Base-by-base conservation (phyloP, 768 basidiomycete species). In the Strobilomyces dryophilus region DNA sequence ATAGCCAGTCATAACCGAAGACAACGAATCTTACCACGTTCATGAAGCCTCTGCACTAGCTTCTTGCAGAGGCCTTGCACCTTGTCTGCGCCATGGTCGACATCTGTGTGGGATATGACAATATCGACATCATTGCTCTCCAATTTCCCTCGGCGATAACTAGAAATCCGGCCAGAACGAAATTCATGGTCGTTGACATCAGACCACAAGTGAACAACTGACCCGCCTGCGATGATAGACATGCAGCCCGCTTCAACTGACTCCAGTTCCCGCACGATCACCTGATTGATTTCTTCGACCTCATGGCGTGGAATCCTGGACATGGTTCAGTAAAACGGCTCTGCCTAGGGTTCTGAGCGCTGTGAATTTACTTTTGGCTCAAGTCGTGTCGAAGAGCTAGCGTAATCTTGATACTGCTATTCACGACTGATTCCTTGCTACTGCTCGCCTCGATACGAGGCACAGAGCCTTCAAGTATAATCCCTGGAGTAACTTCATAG, bases 41-140 rank as follows among this genome's bases (percentile, higher is more conserved):
- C 71, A 51, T 84, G 73, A 21, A 94, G 74, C 49, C 73, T 71
- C 39, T 73, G 73, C 11, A 89, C 75, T 6, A 95, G 69, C 52
- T 71, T 77, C 53, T 79, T 75, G 59, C 85, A 82, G 1, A 93
- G 73, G 4, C 79, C 83, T 53, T 79, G 81, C n/a, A 86, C 76
- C 42, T 78, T 75, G 9, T 66, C 69, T 27, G 63, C 73, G 9
- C 77, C 79, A 5, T 63, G 66, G 40, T 67, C 58, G 47, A 69
- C 61, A 56, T 83, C 77, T 0, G 80, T 74, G 62, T 94, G 89
- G 34, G 85, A 88, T 64, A 95, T 87, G 1, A 97, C 81, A 51
- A 98, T 87, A 62, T 98, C 94, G 29, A 93, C 84, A 64, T 97
- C 94, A 61, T 87, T 90, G 62, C 87, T 90, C 54, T 82, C 71